Conservation (phyloP, 1,284 basidiomycete species). For the Phenoliferia sp. region DNA sequence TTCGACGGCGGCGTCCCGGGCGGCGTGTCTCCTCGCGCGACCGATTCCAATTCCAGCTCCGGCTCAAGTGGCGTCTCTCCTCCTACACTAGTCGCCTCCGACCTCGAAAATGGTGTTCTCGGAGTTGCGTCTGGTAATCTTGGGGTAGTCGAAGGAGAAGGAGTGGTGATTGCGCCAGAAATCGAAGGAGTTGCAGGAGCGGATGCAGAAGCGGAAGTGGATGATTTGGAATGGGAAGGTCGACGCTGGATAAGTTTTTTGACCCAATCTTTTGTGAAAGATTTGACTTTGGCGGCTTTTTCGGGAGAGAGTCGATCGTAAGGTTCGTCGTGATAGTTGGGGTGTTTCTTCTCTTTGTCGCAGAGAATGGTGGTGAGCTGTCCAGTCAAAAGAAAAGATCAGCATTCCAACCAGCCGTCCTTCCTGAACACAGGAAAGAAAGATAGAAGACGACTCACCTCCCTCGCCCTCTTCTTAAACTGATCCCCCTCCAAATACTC, state of each 20-base stretch:
- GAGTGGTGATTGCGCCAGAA: background rate
- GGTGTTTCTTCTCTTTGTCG: slow-evolving; percentile 88
- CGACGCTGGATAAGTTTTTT: slow-evolving; percentile 31
- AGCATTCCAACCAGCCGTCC: background rate
- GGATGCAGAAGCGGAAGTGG: background rate
- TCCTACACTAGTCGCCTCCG: too few species aligned
- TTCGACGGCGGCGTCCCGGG: background rate
- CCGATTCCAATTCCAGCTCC: too few species aligned
- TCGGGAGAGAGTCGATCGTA: slow-evolving; percentile 77
- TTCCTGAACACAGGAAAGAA: background rate
- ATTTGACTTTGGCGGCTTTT: slow-evolving; percentile 83
- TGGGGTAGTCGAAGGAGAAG: background rate
- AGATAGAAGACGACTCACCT: slow-evolving; percentile 54
- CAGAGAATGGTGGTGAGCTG: slow-evolving; percentile 74
- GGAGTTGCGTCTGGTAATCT: background rate
- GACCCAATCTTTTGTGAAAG: slow-evolving; percentile 78
- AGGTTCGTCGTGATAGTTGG: slow-evolving; percentile 63
- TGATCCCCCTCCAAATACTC: slow-evolving; percentile 71
- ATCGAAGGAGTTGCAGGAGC: background rate
- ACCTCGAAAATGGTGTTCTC: background rate
- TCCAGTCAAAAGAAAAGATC: background rate
- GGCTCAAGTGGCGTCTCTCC: too few species aligned
- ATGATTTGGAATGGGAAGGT: background rate
- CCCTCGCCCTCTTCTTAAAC: slow-evolving; percentile 94
- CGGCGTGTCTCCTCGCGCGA: background rate